These are phyloP conservation scores for Athelia sp. DNA, from an alignment of 1,284 basidiomycete species.

Conservation along the genomic window DNA sequence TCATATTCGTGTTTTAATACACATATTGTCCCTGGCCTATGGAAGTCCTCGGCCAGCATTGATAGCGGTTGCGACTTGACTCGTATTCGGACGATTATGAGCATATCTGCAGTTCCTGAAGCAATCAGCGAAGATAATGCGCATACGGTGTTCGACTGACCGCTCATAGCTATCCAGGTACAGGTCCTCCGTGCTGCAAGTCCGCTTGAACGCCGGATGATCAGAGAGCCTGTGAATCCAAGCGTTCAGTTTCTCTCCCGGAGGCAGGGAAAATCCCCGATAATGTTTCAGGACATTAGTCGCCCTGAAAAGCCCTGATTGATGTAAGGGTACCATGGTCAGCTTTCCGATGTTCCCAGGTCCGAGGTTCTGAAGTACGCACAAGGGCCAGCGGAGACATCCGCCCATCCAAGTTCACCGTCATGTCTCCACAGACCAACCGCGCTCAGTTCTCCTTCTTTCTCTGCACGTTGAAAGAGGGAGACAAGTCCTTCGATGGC, in stretches of 20 bases:
- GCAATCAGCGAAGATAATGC: not conserved
- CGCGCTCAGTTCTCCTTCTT: conserved; percentile 33
- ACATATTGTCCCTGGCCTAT: conserved; percentile 24
- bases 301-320: conserved; percentile 61
- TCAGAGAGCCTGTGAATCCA: conserved; percentile 54
- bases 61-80: conserved; percentile 68
- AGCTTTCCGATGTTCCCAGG: not conserved
- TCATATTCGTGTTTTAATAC: too few relatives aligned
- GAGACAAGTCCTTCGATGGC: conserved; percentile 50
- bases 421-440: conserved; percentile 53
- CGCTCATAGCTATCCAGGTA: conserved; percentile 78
- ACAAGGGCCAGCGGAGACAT: conserved; percentile 78
- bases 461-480: conserved; percentile 56
- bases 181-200: conserved; percentile 66
- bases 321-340: not conserved
- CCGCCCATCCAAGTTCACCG: conserved; percentile 58
- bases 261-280: conserved; percentile 55
- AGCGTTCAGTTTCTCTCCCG: conserved; percentile 40
- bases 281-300: conserved; percentile 66
- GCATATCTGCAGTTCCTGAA: conserved; percentile 49
- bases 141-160: conserved; percentile 21
- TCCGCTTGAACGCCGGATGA: conserved; percentile 62
- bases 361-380: conserved; percentile 18
- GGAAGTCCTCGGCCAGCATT: conserved; percentile 58
- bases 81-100: conserved; percentile 68